These are phyloP conservation scores for Neofusicoccum ribis DNA, from an alignment of 2,329 filamentous ascomycete genomes.

Conservation along the genomic window DNA sequence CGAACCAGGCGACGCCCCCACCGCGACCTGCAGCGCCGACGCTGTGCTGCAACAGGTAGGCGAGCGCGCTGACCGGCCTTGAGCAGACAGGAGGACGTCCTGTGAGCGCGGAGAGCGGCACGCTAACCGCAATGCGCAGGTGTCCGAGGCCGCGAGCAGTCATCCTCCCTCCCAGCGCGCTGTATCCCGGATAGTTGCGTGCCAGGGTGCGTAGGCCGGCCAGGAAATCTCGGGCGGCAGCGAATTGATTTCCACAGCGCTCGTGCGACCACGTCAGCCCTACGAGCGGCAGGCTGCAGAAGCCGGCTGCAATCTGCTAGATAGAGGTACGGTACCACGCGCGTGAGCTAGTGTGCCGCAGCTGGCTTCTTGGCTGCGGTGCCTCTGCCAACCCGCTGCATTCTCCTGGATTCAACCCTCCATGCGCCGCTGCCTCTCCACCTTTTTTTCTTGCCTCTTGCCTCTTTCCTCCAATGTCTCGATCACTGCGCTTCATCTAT, in stretches of 20 bases:
- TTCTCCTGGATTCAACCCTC: background rate
- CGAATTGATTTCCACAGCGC: background rate
- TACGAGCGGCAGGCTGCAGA: constrained; percentile 7
- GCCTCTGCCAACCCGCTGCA: background rate
- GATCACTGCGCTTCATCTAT: background rate
- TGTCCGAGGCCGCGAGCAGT: background rate
- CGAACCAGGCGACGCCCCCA: background rate
- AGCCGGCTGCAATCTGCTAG: background rate
- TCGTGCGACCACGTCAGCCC: constrained; percentile 6
- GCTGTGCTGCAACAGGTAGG: background rate
- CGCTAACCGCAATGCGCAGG: constrained; percentile 1
- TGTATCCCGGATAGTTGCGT: background rate
- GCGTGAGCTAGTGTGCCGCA: background rate
- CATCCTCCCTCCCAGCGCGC: background rate
- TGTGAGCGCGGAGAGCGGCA: background rate
- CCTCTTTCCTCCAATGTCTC: background rate
- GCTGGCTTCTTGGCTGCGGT: background rate
- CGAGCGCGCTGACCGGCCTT: too few relatives aligned
- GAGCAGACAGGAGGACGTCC: background rate
- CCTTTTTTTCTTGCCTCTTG: constrained; percentile 2
- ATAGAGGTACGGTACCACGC: constrained; percentile 5
- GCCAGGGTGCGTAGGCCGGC: background rate
- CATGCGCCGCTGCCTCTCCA: background rate
- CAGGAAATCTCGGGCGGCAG: background rate
- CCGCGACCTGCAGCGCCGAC: background rate